Base-by-base conservation (phyloP, 2,329 filamentous ascomycete species). In the Aspergillus ibericus region DNA sequence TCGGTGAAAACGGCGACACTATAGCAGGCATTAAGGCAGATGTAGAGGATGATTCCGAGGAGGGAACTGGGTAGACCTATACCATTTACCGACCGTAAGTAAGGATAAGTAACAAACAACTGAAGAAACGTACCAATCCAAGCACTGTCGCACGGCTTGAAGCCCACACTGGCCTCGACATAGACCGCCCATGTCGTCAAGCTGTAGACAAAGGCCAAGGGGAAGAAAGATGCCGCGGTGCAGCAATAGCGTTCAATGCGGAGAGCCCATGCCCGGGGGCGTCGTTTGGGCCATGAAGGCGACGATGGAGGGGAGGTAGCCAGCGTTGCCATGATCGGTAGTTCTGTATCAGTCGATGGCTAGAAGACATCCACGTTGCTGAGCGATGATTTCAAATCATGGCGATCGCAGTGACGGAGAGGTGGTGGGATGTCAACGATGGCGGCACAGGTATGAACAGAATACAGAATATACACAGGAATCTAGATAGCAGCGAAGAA, bases 141-240 rank as follows among this genome's bases (percentile, higher is more conserved):
- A 34, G 73, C 72, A 51, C 79, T 83, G 58, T 81, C 80, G 5
- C 79, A 77, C 18, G 82, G 78, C 53, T 77, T 78, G 27, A 83
- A 81, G 53, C 91, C 90, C 59, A 96, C 90, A 57, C 82, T 87
- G 49, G 90, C 83, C 67, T 93, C 84, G 8, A 96, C 92, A 83
- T 90, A 97, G n/a, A 89, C 85, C 2, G 92, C 93, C 95, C 95
- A 99, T 10, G 89, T 89, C n/a, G 92, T 93, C 65, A 97, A 76
- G 56, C 89, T 84, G 71, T 96, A 97, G 59, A 98, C 91, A 72
- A 98, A 96, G 27, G 81, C 80, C 16, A 98, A 82, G n/a, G 93
- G 93, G 66, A 96, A 91, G 75, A 92, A 96, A 25, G 86, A 90
- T 54, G 89, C 82, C 60, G 87, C 85, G 44, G 83, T 80, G 79